Conservation (phyloP, 805 yeast species). For the Lachancea lanzarotensis region DNA sequence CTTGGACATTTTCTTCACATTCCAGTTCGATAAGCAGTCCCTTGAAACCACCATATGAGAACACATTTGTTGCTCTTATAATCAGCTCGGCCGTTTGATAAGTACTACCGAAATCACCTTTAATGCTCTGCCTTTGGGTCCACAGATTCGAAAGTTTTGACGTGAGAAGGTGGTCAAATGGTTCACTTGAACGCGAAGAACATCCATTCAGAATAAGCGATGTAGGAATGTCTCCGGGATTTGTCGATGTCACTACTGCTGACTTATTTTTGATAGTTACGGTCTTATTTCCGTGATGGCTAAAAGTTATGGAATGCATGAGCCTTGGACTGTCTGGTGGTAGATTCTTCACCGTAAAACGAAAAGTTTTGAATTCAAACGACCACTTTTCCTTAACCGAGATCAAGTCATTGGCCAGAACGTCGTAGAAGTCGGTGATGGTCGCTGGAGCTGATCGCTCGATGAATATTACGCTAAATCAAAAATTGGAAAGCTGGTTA, state of each 20-base stretch:
- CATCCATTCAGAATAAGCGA: conserved; percentile 19
- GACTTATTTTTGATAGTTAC: conserved; percentile 24
- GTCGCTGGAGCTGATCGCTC: conserved; percentile 31
- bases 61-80: conserved; percentile 26
- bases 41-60: conserved; percentile 30
- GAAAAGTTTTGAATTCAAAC: conserved; percentile 27
- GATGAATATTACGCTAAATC: conserved; percentile 24
- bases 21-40: conserved; percentile 27
- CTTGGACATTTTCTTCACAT: conserved; percentile 11
- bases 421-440: conserved; percentile 27
- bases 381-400: conserved; percentile 27
- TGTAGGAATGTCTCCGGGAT: conserved; percentile 11
- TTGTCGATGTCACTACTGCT: conserved; percentile 20
- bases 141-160: conserved; percentile 29
- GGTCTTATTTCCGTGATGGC: conserved; percentile 21
- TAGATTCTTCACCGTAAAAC: conserved; percentile 22
- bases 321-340: conserved; percentile 18
- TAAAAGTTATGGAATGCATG: conserved; percentile 25
- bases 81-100: conserved; percentile 19
- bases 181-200: conserved; percentile 20
- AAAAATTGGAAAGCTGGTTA: conserved; percentile 2
- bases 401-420: conserved; percentile 20
- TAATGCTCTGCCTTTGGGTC: conserved; percentile 28
- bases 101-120: conserved; percentile 31
- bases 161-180: conserved; percentile 22